Conservation (phyloP, 495 filamentous ascomycete species). For the Hypomontagnella submonticulosa region DNA sequence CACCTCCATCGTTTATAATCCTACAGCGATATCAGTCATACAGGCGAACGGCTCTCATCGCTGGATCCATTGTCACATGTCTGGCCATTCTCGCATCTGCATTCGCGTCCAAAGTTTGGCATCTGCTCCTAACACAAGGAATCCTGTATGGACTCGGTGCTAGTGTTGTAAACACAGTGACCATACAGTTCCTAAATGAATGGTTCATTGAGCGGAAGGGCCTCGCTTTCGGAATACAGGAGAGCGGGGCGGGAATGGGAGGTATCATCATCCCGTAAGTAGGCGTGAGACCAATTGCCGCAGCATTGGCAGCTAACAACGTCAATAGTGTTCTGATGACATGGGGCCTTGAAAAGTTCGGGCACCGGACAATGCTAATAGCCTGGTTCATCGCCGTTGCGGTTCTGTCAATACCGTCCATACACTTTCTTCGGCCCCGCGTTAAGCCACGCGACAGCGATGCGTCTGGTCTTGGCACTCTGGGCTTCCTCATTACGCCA, state of each 20-base stretch:
- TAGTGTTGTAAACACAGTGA: slow-evolving; percentile 59
- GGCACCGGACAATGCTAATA: slow-evolving; percentile 64
- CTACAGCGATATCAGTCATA: slow-evolving; percentile 47
- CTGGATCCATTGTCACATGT: slow-evolving; percentile 55
- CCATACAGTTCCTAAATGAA: slow-evolving; percentile 64
- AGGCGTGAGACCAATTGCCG: background rate
- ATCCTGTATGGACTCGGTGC: slow-evolving; percentile 66
- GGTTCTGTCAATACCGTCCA: slow-evolving; percentile 61
- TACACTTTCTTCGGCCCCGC: slow-evolving; percentile 68
- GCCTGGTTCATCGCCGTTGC: slow-evolving; percentile 63
- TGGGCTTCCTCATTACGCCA: slow-evolving; percentile 58
- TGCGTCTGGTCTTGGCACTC: slow-evolving; percentile 48
- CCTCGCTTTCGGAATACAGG: slow-evolving; percentile 67
- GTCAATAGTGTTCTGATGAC: slow-evolving; percentile 53
- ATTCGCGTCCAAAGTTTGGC: slow-evolving; percentile 57
- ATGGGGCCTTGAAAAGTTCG: slow-evolving; percentile 63
- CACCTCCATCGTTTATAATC: slow-evolving; percentile 55
- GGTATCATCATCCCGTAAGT: slow-evolving; percentile 57
- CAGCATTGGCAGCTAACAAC: slow-evolving; percentile 45
- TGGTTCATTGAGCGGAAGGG: slow-evolving; percentile 67
- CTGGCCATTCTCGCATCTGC: slow-evolving; percentile 57
- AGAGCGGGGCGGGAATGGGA: slow-evolving; percentile 57
- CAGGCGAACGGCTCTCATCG: slow-evolving; percentile 48
- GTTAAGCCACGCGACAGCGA: slow-evolving; percentile 56
- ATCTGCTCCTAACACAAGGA: slow-evolving; percentile 67